Percentiles rank a stretch among this genome's conserved stretches.
These are phyloP conservation scores for Lagenaria siceraria DNA, from an alignment of 306 rosid genomes.

Conservation along the genomic window DNA sequence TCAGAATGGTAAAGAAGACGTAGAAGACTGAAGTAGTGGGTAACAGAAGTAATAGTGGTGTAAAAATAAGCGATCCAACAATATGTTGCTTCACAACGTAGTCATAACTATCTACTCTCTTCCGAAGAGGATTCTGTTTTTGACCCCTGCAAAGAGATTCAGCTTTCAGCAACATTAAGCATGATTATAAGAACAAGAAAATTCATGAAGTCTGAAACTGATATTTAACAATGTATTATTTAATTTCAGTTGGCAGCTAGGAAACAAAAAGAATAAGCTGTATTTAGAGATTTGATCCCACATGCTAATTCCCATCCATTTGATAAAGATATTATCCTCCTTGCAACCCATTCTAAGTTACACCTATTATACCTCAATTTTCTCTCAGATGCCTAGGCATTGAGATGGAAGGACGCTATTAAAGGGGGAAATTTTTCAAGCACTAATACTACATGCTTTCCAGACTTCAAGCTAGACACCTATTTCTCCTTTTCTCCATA, in stretches of 20 bases:
- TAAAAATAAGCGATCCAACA: constrained; percentile 80
- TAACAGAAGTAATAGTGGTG: constrained; percentile 66
- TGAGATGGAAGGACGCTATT: not conserved
- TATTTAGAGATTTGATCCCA: not conserved
- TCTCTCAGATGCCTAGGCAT: not conserved
- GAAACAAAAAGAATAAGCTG: not conserved
- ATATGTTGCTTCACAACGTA: constrained; percentile 85
- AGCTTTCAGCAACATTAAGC: constrained; percentile 13
- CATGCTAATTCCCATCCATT: not conserved
- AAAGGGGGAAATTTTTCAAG: not conserved
- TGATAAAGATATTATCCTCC: not conserved
- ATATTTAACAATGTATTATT: not conserved
- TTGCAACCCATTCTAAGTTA: not conserved
- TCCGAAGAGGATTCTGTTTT: constrained; percentile 93
- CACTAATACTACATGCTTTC: not conserved
- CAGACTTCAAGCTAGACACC: not conserved
- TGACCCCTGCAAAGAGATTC: constrained; percentile 63
- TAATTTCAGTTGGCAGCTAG: not conserved
- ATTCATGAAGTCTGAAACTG: not conserved
- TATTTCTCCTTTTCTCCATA: not conserved
- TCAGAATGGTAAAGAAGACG: constrained; percentile 70
- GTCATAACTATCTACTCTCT: constrained; percentile 85
- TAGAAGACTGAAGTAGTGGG: constrained; percentile 90
- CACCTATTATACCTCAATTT: not conserved
- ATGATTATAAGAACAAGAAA: constrained; percentile 3